Percentiles rank a stretch among this genome's conserved stretches.
Evolutionary conservation across 495 filamentous ascomycete species (phyloP).

Genomic region (Letharia columbiana): DNA sequence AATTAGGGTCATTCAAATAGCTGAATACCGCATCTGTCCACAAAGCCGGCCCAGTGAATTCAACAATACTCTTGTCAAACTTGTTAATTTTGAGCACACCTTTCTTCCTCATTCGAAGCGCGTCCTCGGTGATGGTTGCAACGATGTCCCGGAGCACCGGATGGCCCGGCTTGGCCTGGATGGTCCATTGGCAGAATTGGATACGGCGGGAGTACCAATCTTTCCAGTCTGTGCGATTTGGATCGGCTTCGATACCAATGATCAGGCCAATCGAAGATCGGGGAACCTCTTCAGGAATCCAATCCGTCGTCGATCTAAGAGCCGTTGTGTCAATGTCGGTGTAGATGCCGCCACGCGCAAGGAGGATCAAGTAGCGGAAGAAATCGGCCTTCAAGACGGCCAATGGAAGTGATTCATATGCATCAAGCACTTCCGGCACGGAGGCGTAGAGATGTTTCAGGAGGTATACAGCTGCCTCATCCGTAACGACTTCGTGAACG

Average conservation of each 20-base stretch:
- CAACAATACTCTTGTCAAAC: constrained; percentile 74
- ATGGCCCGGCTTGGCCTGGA: constrained; percentile 90
- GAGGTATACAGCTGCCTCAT: constrained; percentile 71
- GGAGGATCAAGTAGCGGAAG: constrained; percentile 91
- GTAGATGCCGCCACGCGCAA: constrained; percentile 92
- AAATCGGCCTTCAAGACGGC: constrained; percentile 94
- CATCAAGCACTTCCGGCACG: constrained; percentile 85
- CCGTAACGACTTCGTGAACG: constrained; percentile 93
- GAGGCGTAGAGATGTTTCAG: constrained; percentile 79
- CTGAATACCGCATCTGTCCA: constrained; percentile 92
- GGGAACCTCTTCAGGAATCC: constrained; percentile 75
- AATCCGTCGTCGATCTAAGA: constrained; percentile 71
- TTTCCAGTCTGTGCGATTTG: constrained; percentile 84
- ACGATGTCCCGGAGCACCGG: constrained; percentile 85
- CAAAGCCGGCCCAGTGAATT: constrained; percentile 88
- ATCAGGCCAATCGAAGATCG: constrained; percentile 71
- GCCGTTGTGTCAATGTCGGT: constrained; percentile 92
- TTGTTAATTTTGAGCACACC: constrained; percentile 56
- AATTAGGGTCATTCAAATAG: constrained; percentile 86
- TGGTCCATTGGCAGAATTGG: constrained; percentile 99
- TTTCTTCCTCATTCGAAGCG: constrained; percentile 62
- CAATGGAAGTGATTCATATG: constrained; percentile 75
- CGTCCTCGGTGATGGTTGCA: constrained; percentile 71
- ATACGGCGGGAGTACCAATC: constrained; percentile 94
- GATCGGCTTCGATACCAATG: constrained; percentile 92